Evolutionary conservation across 2,329 filamentous ascomycete genomes (phyloP).

Genomic region (Huntiella decipiens): DNA sequence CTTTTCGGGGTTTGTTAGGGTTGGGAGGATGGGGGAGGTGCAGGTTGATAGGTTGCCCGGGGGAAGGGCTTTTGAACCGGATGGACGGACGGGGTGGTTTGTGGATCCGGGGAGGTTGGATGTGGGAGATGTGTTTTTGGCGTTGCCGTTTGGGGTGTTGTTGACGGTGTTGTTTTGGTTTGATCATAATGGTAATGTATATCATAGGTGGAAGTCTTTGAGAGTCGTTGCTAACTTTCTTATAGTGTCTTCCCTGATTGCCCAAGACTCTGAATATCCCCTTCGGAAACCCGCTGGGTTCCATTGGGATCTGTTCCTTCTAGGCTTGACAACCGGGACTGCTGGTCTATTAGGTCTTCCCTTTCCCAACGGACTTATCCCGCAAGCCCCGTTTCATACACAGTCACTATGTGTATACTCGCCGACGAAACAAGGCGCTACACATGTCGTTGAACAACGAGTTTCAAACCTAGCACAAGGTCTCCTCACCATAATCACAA

Average conservation of each 20-base stretch:
- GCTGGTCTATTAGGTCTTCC: constrained; percentile 60
- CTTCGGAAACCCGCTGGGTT: constrained; percentile 66
- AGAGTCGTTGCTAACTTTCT: not conserved
- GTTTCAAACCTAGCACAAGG: constrained; percentile 63
- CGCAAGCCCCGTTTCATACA: constrained; percentile 69
- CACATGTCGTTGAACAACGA: constrained; percentile 59
- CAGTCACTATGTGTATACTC: constrained; percentile 48
- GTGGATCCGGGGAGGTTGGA: constrained; percentile 64
- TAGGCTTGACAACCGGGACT: constrained; percentile 58
- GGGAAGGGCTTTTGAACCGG: constrained; percentile 61
- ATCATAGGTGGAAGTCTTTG: not conserved
- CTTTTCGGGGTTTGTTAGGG: constrained; percentile 76
- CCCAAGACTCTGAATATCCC: constrained; percentile 67
- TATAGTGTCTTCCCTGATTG: constrained; percentile 60
- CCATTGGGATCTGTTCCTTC: constrained; percentile 69
- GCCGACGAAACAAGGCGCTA: constrained; percentile 28
- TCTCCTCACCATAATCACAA: constrained; percentile 58
- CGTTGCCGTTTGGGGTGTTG: constrained; percentile 69
- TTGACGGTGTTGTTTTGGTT: constrained; percentile 78
- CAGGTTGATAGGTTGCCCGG: constrained; percentile 55
- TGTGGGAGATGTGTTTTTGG: constrained; percentile 57
- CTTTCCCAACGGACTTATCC: constrained; percentile 68
- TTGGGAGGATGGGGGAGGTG: constrained; percentile 61
- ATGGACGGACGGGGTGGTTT: constrained; percentile 53
- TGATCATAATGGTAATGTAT: constrained; percentile 58